Percentiles rank a stretch among this genome's conserved stretches.
Evolutionary conservation across 2,329 filamentous ascomycete species (phyloP).

Genomic region (Cladosporium oxysporum): DNA sequence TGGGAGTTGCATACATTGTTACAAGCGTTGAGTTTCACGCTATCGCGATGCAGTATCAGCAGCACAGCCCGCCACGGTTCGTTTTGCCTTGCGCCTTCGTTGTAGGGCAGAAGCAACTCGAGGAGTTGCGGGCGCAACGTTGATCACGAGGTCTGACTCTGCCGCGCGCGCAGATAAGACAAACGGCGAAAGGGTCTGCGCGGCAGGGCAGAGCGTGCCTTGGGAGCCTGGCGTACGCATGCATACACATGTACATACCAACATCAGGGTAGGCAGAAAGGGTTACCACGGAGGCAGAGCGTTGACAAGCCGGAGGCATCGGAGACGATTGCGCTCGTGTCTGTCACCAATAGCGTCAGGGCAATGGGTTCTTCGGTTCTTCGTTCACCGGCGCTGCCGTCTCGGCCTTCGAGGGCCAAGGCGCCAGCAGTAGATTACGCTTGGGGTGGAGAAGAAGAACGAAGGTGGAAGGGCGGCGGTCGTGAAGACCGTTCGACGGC

Average conservation of each 20-base stretch:
- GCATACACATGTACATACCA: not conserved
- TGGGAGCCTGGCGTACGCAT: not conserved
- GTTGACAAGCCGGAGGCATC: not conserved
- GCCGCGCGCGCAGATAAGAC: not conserved
- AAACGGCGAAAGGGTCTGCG: not conserved
- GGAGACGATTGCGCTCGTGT: not conserved
- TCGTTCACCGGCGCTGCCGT: not conserved
- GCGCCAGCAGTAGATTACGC: slow-evolving; percentile 1
- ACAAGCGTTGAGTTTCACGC: slow-evolving; percentile 3
- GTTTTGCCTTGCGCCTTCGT: not conserved
- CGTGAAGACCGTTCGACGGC: slow-evolving; percentile 4
- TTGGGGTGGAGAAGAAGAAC: not conserved
- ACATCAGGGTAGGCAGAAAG: not conserved
- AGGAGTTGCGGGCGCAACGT: not conserved
- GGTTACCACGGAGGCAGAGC: not conserved
- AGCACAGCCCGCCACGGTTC: not conserved
- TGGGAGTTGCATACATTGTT: not conserved
- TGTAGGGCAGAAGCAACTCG: not conserved
- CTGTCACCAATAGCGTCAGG: not conserved
- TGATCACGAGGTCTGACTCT: slow-evolving; percentile 2
- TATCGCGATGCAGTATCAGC: not conserved
- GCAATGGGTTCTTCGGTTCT: slow-evolving; percentile 9
- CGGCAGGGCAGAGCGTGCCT: not conserved
- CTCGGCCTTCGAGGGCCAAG: slow-evolving; percentile 14
- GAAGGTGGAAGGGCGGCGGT: not conserved